Evolutionary conservation across 2,329 filamentous ascomycete genomes (phyloP).

Genomic region (Pleurostoma richardsiae): DNA sequence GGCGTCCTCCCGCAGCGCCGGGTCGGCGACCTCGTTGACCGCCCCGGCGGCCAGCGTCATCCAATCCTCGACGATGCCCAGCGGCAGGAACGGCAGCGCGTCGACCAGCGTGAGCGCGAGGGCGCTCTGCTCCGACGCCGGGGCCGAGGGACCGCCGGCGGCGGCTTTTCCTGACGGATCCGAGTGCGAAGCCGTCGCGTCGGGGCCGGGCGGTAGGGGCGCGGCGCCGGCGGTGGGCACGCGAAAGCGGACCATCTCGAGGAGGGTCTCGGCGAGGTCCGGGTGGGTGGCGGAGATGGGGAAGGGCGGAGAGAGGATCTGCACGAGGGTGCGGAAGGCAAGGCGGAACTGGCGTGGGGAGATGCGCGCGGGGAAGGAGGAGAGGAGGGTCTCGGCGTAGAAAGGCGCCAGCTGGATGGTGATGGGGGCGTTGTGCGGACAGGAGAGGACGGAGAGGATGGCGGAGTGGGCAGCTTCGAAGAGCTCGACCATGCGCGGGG

Average conservation of each 20-base stretch:
- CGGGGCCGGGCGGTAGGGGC: slow-evolving; percentile 32
- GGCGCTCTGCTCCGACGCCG: slow-evolving; percentile 68
- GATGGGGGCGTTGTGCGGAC: slow-evolving; percentile 69
- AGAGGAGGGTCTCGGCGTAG: slow-evolving; percentile 77
- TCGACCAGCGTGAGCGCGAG: slow-evolving; percentile 75
- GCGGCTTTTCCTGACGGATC: slow-evolving; percentile 12
- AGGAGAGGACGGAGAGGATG: slow-evolving; percentile 73
- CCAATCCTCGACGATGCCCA: slow-evolving; percentile 73
- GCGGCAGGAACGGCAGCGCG: slow-evolving; percentile 67
- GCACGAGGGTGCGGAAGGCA: slow-evolving; percentile 80
- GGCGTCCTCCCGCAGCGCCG: slow-evolving; percentile 56
- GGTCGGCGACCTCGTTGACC: slow-evolving; percentile 59
- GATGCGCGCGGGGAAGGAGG: slow-evolving; percentile 72
- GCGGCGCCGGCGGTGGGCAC: slow-evolving; percentile 46
- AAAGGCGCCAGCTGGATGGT: slow-evolving; percentile 70
- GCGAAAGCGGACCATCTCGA: slow-evolving; percentile 72
- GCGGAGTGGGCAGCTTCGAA: slow-evolving; percentile 87
- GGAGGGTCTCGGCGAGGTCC: slow-evolving; percentile 70
- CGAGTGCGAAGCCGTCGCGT: slow-evolving; percentile 25
- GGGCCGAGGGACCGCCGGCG: slow-evolving; percentile 22
- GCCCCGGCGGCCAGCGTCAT: slow-evolving; percentile 66
- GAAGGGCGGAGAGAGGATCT: slow-evolving; percentile 76
- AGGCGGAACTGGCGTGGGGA: slow-evolving; percentile 83
- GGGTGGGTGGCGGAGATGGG: slow-evolving; percentile 68
- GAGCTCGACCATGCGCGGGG: slow-evolving; percentile 48